phyloP scores from a whole-genome alignment of 2,329 filamentous ascomycete genomes.

The Pestalotiopsis sp. region DNA sequence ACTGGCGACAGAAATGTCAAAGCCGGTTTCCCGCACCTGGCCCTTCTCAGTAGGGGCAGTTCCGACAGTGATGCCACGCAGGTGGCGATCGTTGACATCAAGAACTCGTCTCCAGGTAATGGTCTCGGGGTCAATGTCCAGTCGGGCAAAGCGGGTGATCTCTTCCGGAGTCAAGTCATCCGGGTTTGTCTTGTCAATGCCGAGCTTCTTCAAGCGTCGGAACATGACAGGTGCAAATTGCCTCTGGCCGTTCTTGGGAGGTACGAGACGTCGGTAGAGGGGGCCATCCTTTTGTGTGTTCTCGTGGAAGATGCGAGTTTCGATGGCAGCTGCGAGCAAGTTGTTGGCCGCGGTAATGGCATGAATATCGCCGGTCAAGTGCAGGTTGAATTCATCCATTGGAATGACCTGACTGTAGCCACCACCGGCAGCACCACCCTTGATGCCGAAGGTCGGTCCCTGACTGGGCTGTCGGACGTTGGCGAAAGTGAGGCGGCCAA shows the following conservation, averaged over 20 bases:
- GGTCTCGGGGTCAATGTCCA: constrained; percentile 95
- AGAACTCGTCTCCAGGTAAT: constrained; percentile 97
- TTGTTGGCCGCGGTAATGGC: constrained; percentile 98
- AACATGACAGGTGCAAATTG: constrained; percentile 90
- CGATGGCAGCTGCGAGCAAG: constrained; percentile 91
- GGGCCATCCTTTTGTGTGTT: constrained; percentile 89
- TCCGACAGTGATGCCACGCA: constrained; percentile 87
- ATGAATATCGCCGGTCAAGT: constrained; percentile 96
- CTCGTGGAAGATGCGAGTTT: constrained; percentile 98
- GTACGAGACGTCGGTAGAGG: constrained; percentile 86
- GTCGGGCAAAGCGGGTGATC: constrained; percentile 82
- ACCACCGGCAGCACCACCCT: constrained; percentile 94
- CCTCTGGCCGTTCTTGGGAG: constrained; percentile 85
- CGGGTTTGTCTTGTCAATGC: constrained; percentile 93
- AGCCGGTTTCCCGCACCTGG: constrained; percentile 84
- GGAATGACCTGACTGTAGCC: constrained; percentile 99
- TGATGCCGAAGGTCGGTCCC: constrained; percentile 98
- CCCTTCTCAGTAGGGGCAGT: constrained; percentile 90
- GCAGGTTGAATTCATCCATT: constrained; percentile 99
- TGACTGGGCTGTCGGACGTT: constrained; percentile 97
- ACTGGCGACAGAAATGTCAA: constrained; percentile 96
- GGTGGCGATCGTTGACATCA: constrained; percentile 95
- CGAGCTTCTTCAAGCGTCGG: constrained; percentile 90
- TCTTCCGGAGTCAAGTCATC: constrained; percentile 90
- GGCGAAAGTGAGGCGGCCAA: constrained; percentile 87